A percentile compares a stretch with the other conserved stretches of the same genome.
phyloP scores from a whole-genome alignment of 352 stramenopile genomes.

The Phytophthora litchii region DNA sequence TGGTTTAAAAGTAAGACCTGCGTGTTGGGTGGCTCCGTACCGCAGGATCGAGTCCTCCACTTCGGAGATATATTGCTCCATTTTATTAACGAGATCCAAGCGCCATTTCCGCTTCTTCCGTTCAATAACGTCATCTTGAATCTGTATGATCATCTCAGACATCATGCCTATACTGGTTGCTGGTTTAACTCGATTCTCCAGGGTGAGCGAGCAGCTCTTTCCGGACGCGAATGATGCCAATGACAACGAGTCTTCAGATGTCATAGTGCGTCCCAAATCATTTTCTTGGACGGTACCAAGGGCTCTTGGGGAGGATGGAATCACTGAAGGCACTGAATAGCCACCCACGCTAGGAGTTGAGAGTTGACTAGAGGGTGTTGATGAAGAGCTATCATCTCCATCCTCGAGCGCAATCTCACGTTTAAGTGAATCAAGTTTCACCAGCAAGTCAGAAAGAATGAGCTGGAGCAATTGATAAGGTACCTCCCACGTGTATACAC shows the following conservation, averaged over 20 bases:
- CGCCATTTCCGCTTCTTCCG: conserved; percentile 86
- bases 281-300: conserved; percentile 48
- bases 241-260: conserved; percentile 15
- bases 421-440: conserved; percentile 74
- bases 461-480: conserved; percentile 86
- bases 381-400: conserved; percentile 39
- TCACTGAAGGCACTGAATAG: conserved; percentile 33
- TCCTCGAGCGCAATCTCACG: conserved; percentile 49
- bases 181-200: conserved; percentile 30
- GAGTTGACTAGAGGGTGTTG: conserved; percentile 59
- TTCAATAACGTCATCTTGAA: conserved; percentile 81
- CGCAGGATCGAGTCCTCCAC: conserved; percentile 78
- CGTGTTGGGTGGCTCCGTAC: conserved; percentile 73
- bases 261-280: conserved; percentile 17
- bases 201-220: conserved; percentile 12
- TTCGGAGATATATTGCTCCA: conserved; percentile 85
- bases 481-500: conserved; percentile 89
- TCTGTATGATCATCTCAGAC: conserved; percentile 88
- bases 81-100: conserved; percentile 67
- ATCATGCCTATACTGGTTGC: conserved; percentile 76
- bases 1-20: conserved; percentile 82
- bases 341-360: conserved; percentile 47
- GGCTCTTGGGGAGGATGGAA: conserved; percentile 32
- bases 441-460: conserved; percentile 71
- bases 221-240: conserved; percentile 17